These are phyloP conservation scores for Metschnikowia amazonensis DNA, from an alignment of 805 yeast genomes.

Conservation along the genomic window DNA sequence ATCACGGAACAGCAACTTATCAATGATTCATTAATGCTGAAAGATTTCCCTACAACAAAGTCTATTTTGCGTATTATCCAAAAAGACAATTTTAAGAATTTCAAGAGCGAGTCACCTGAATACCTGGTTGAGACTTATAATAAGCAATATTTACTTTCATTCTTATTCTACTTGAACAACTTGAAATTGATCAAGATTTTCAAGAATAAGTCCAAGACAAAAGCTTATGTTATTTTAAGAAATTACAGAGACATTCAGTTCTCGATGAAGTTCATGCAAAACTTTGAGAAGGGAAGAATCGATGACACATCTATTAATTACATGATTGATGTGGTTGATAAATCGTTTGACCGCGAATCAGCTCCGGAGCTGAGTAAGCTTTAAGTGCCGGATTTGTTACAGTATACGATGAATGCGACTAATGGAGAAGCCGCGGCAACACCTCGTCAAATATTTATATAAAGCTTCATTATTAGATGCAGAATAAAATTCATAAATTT, in stretches of 20 bases:
- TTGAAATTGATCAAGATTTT: slow-evolving; percentile 32
- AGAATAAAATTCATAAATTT: neutral
- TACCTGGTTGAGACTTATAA: slow-evolving; percentile 33
- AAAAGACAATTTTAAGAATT: slow-evolving; percentile 15
- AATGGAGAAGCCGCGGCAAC: too few relatives aligned
- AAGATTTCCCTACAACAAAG: slow-evolving; percentile 20
- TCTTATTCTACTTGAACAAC: slow-evolving; percentile 36
- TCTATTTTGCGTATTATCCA: slow-evolving; percentile 16
- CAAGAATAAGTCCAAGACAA: slow-evolving; percentile 40
- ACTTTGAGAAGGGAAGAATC: slow-evolving; percentile 15
- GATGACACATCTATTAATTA: slow-evolving; percentile 25
- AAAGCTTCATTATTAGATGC: neutral
- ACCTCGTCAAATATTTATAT: neutral
- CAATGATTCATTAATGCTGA: slow-evolving; percentile 21
- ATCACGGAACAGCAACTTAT: slow-evolving; percentile 24
- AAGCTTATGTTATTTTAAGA: slow-evolving; percentile 35
- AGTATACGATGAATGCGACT: neutral
- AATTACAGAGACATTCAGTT: slow-evolving; percentile 27
- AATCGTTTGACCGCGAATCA: slow-evolving; percentile 18
- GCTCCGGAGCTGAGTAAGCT: slow-evolving; percentile 1
- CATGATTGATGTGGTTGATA: slow-evolving; percentile 34
- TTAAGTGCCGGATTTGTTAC: neutral
- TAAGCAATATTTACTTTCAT: slow-evolving; percentile 40
- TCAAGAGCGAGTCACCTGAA: slow-evolving; percentile 14
- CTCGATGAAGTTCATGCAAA: slow-evolving; percentile 22